Conservation (phyloP, 1,284 basidiomycete genomes). For the Agroathelia rolfsii region DNA sequence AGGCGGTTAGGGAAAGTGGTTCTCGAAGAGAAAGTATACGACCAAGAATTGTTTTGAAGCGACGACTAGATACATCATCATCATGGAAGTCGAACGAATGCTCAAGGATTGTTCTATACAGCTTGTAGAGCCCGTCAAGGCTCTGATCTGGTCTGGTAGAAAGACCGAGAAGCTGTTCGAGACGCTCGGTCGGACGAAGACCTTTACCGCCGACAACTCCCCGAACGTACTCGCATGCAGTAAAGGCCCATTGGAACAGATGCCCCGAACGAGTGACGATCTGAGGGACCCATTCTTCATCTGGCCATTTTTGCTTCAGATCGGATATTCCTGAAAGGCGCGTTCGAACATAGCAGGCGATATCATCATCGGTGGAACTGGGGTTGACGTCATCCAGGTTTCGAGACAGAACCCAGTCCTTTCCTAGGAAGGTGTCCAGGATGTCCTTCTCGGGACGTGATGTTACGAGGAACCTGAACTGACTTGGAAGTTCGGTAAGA, state of each 20-base stretch:
- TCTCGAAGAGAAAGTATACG: too few relatives aligned
- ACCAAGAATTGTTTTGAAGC: too few relatives aligned
- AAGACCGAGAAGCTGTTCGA: too few relatives aligned
- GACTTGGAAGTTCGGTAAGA: constrained; percentile 5
- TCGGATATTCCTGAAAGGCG: too few relatives aligned
- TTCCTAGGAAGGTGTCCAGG: neutral
- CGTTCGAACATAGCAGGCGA: constrained; percentile 11
- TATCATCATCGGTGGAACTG: constrained; percentile 9
- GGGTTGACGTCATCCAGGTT: constrained; percentile 9
- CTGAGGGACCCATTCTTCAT: constrained; percentile 1
- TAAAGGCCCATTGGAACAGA: constrained; percentile 21
- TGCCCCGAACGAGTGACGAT: constrained; percentile 15
- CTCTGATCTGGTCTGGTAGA: too few relatives aligned
- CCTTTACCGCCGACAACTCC: too few relatives aligned
- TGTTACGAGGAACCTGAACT: constrained; percentile 11
- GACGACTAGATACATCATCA: too few relatives aligned
- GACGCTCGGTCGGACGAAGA: too few relatives aligned
- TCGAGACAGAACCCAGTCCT: neutral
- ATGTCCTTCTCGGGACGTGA: constrained; percentile 10
- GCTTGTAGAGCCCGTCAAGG: too few relatives aligned
- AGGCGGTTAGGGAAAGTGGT: neutral
- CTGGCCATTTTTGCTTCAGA: too few relatives aligned
- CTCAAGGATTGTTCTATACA: too few relatives aligned
- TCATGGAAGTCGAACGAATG: too few relatives aligned
- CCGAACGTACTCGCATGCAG: constrained; percentile 17